Evolutionary conservation across 208 protist genomes (phyloP), one percentile per base, ranked within the genome.

Genomic region (Leishmania tropica): DNA sequence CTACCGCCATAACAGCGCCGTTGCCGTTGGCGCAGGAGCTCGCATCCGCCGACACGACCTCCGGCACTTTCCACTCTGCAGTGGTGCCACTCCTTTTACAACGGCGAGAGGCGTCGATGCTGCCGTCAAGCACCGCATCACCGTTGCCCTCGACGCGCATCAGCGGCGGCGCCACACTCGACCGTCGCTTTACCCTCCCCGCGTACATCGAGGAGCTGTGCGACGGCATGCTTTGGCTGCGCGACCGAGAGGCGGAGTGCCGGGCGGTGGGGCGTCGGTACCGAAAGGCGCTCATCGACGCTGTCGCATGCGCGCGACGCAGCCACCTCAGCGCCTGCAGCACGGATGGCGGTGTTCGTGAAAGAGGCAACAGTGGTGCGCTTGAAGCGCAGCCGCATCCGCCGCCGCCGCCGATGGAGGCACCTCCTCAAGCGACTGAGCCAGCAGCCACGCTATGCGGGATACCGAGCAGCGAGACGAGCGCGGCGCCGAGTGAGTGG

Each of bases 181-280:
- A 97, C 47, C 75, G 64, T 13, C 80, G 90, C 68, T 73, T 89
- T 17, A 93, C 84, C 17, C 74, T 95, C 24, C 81, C 88, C 15
- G 92, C 90, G 2, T 96, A 96, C 82, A 71, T 95, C n/a, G 84
- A 93, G 75, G 93, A 97, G 83, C 85, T 97, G 48, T 88, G 83
- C 68, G 84, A 72, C 0, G 92, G 93, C 8, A 17, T 51, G 78
- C 84, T 97, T 48, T 90, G 90, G 85, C 82, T 97, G 58, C 84
- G 92, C n/a, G 88, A 85, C 0, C 83, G 94, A 1, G 94, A 96
- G 76, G 92, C 83, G 6, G 94, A 97, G 80, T 97, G 93, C 80
- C 89, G 81, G 0, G 78, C 79, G 6, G 92, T 83, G 0, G 94
- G 93, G 11, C 72, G 72, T 0, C 65, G 51, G 42, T 95, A 95